phyloP scores from a whole-genome alignment of 202 grass and related monocot species.

The Schoenoplectus tabernaemontani region DNA sequence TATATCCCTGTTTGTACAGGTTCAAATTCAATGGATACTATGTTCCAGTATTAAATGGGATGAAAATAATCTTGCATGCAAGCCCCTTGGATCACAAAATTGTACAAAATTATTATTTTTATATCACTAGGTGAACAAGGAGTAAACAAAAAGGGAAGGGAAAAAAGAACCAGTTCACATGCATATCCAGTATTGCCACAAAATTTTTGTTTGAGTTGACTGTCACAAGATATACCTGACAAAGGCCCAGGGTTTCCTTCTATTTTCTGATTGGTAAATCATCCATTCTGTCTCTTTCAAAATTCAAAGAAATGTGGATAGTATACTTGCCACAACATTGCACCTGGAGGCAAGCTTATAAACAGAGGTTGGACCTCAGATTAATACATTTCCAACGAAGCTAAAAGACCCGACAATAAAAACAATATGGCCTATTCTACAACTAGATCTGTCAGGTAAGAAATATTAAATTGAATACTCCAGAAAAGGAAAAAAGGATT shows the following conservation, averaged over 20 bases:
- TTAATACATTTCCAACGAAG: neutral
- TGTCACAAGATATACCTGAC: conserved; percentile 23
- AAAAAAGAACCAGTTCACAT: neutral
- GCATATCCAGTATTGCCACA: neutral
- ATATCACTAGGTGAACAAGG: neutral
- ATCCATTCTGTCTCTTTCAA: neutral
- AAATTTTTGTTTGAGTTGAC: neutral
- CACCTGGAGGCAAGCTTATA: conserved; percentile 7
- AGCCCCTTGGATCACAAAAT: neutral
- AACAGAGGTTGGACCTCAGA: conserved; percentile 1
- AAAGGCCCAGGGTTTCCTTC: neutral
- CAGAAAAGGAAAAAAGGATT: neutral
- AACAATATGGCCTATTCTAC: conserved; percentile 7
- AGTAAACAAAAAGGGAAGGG: neutral
- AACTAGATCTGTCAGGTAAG: conserved; percentile 17
- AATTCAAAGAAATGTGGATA: conserved; percentile 9
- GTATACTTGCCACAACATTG: neutral
- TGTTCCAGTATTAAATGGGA: neutral
- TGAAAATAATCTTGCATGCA: neutral
- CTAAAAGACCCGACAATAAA: neutral
- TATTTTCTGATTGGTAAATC: neutral
- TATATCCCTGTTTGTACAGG: no score
- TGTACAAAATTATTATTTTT: neutral
- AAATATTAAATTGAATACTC: neutral
- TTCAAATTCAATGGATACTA: neutral